Conservation (phyloP, 495 filamentous ascomycete genomes). For the Aspergillus olivimuriae region DNA sequence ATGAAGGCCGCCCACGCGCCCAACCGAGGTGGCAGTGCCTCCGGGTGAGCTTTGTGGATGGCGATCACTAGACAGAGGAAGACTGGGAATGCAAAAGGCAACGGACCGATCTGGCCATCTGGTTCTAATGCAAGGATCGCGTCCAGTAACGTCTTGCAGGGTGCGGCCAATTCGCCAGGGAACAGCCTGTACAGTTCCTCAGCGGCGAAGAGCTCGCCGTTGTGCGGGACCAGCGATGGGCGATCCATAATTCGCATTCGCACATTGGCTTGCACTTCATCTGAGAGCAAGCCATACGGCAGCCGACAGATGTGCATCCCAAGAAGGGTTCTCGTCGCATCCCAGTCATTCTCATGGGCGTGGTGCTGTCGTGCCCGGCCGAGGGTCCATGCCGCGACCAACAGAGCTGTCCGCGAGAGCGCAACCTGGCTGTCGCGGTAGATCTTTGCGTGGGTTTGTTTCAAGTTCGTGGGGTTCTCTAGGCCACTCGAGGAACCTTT, state of each 20-base stretch:
- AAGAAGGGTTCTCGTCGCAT: conserved; percentile 28
- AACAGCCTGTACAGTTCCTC: conserved; percentile 28
- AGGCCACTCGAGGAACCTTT: conserved; percentile 20
- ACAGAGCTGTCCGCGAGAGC: conserved; percentile 34
- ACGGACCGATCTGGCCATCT: conserved; percentile 9
- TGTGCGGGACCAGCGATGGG: conserved; percentile 27
- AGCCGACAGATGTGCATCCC: conserved; percentile 26
- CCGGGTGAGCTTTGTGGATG: conserved; percentile 4
- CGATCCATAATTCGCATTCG: conserved; percentile 33
- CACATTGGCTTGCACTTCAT: conserved; percentile 23
- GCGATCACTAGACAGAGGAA: conserved; percentile 23
- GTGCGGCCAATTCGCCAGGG: conserved; percentile 23
- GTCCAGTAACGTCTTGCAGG: conserved; percentile 20
- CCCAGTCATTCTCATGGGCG: conserved; percentile 23
- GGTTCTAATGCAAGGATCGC: conserved; percentile 13
- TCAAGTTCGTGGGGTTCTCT: conserved; percentile 28
- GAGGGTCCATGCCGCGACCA: conserved; percentile 37
- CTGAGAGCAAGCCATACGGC: conserved; percentile 25
- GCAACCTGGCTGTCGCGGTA: conserved; percentile 38
- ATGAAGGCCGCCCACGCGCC: conserved; percentile 33
- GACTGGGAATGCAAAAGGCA: conserved; percentile 21
- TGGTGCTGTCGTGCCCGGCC: conserved; percentile 26
- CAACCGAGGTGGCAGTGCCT: conserved; percentile 25
- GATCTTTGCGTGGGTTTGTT: conserved; percentile 35
- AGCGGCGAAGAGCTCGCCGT: conserved; percentile 34